Evolutionary conservation across 495 filamentous ascomycete genomes (phyloP).

Genomic region (Hypoxylon fragiforme): DNA sequence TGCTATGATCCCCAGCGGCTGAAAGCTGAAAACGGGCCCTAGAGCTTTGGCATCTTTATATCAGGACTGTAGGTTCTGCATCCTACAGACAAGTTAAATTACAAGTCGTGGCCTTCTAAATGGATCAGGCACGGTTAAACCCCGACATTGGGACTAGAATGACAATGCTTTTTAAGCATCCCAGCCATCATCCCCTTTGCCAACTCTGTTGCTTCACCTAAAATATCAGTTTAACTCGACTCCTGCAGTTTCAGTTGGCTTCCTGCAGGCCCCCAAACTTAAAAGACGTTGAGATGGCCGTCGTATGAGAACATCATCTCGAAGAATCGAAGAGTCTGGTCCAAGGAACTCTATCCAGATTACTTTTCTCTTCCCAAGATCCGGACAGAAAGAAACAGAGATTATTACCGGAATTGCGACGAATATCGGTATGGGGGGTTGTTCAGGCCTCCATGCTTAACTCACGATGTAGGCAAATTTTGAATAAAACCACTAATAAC

Average conservation of each 20-base stretch:
- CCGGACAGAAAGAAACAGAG: constrained; percentile 1
- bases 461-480: constrained; percentile 11
- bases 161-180: too few relatives aligned
- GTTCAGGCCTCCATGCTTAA: constrained; percentile 7
- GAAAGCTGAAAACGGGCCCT: constrained; percentile 23
- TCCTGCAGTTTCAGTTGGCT: background rate
- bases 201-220: background rate
- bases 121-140: too few relatives aligned
- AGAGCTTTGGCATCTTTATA: constrained; percentile 4
- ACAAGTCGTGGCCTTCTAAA: constrained; percentile 1
- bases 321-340: background rate
- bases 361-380: constrained; percentile 14
- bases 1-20: constrained; percentile 17
- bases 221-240: background rate
- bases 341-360: background rate
- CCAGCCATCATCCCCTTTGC: too few relatives aligned
- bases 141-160: too few relatives aligned
- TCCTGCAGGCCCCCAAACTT: background rate
- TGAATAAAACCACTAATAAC: background rate
- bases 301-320: background rate
- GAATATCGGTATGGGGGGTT: constrained; percentile 30
- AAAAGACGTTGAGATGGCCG: background rate
- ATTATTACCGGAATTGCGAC: constrained; percentile 16
- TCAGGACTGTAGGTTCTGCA: constrained; percentile 9
- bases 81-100: constrained; percentile 7